A percentile compares a stretch with the other conserved stretches of the same genome.
Conservation (phyloP, 495 filamentous ascomycete species). For the Daldinia grandis region DNA sequence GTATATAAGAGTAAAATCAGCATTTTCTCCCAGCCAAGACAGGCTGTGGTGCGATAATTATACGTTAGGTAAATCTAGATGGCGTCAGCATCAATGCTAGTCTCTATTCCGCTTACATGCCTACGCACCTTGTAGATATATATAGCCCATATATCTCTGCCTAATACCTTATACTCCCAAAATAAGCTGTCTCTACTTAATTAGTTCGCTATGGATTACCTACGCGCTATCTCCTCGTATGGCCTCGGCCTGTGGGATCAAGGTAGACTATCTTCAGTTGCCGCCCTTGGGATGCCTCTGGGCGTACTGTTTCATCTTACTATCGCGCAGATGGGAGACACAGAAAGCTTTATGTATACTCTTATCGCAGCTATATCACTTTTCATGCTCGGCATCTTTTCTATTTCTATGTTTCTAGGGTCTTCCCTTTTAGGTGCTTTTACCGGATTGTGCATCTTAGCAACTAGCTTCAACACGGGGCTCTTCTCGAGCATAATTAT, state of each 20-base stretch:
- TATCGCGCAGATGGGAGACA: neutral
- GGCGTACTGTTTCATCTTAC: conserved; percentile 22
- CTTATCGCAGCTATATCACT: neutral
- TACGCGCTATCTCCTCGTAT: neutral
- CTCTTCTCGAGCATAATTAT: conserved; percentile 56
- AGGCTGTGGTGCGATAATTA: neutral
- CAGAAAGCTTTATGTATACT: conserved; percentile 18
- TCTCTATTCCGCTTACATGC: neutral
- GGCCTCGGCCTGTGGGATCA: conserved; percentile 11
- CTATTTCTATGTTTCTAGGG: neutral
- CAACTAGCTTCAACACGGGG: conserved; percentile 7
- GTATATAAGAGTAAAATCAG: neutral
- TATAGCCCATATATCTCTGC: neutral
- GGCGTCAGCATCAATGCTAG: neutral
- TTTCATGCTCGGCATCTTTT: neutral
- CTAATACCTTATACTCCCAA: neutral
- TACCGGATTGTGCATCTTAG: neutral
- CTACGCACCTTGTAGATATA: neutral
- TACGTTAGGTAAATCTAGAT: neutral
- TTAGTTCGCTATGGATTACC: conserved; percentile 10
- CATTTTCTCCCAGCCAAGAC: neutral
- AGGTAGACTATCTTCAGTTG: conserved; percentile 1
- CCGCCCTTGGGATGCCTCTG: neutral
- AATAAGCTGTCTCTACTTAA: neutral
- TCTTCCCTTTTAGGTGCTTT: neutral